A percentile compares a stretch with the other conserved stretches of the same genome.
phyloP scores from a whole-genome alignment of 257 asterid genomes.

The Salvia splendens region DNA sequence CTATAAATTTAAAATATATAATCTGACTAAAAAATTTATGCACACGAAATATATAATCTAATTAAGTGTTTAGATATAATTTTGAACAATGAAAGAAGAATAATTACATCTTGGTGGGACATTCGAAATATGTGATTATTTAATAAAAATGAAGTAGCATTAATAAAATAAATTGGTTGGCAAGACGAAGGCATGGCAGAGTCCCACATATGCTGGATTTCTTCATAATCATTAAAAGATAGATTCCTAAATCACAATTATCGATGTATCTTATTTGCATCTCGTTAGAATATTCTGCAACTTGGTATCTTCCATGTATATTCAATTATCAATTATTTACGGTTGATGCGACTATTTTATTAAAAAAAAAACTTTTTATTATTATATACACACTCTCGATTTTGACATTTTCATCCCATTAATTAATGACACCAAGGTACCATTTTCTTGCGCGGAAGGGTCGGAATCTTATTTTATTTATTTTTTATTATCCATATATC shows the following conservation, averaged over 20 bases:
- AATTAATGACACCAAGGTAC: constrained; percentile 11
- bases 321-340: neutral
- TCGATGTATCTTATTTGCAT: constrained; percentile 31
- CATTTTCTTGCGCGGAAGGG: constrained; percentile 32
- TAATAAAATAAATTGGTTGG: constrained; percentile 7
- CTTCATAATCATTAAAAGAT: constrained; percentile 8
- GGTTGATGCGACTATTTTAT: constrained; percentile 10
- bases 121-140: neutral
- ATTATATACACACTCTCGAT: neutral
- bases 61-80: too few relatives aligned
- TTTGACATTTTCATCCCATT: constrained; percentile 19
- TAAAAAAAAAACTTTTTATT: neutral
- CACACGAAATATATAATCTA: too few relatives aligned
- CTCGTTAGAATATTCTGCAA: constrained; percentile 39
- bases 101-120: neutral
- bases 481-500: neutral
- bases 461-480: constrained; percentile 1
- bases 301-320: constrained; percentile 34
- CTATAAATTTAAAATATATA: too few relatives aligned
- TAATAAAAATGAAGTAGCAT: neutral
- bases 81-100: neutral
- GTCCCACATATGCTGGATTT: constrained; percentile 33
- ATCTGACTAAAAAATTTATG: too few relatives aligned
- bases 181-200: constrained; percentile 25
- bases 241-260: constrained; percentile 19